These are phyloP conservation scores for Auriscalpium orientale DNA, from an alignment of 768 basidiomycete species.

Conservation along the genomic window DNA sequence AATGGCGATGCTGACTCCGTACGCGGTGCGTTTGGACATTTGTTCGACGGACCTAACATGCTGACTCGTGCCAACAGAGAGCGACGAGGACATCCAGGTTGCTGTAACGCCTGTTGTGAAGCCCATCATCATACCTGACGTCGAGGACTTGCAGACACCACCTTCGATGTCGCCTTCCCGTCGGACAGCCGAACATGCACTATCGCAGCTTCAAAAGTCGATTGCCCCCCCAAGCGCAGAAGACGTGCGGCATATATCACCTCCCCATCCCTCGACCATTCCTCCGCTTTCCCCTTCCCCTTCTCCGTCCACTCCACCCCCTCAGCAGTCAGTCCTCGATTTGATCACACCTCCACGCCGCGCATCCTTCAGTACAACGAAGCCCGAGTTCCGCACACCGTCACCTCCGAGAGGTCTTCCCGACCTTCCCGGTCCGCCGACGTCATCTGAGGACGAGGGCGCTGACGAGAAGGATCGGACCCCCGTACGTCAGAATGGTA, in stretches of 20 bases:
- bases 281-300: background rate
- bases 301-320: constrained; percentile 14
- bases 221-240: background rate
- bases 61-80: constrained; percentile 23
- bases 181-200: background rate
- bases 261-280: background rate
- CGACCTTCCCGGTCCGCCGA: constrained; percentile 60
- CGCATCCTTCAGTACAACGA: constrained; percentile 32
- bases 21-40: constrained; percentile 13
- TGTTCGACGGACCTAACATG: constrained; percentile 12
- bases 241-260: background rate
- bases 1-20: background rate
- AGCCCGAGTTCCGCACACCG: constrained; percentile 49
- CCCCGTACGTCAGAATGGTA: constrained; percentile 16
- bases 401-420: constrained; percentile 57
- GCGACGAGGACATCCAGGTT: constrained; percentile 27
- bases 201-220: background rate
- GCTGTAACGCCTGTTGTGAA: constrained; percentile 7
- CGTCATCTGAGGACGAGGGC: constrained; percentile 43
- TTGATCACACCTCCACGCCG: constrained; percentile 44
- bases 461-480: constrained; percentile 24
- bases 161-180: constrained; percentile 13
- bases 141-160: constrained; percentile 23
- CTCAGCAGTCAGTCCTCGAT: constrained; percentile 13
- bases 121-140: constrained; percentile 8